These are phyloP conservation scores for Pyrenochaeta sp. DNA, from an alignment of 2,329 filamentous ascomycete species.

Conservation along the genomic window DNA sequence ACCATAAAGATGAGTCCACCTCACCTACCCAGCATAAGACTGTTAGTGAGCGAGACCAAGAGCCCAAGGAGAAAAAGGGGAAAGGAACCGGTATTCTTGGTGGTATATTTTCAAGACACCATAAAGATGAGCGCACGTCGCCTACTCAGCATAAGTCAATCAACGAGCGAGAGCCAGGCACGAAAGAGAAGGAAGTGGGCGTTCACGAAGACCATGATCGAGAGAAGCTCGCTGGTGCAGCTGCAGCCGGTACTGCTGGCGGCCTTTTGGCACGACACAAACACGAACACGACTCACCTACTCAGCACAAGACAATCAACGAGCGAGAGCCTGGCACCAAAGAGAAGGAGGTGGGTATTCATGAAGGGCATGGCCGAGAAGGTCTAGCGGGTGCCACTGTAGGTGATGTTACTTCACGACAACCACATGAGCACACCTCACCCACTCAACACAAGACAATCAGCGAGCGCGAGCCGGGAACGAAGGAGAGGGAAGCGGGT, in stretches of 20 bases:
- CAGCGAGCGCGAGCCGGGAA: constrained; percentile 9
- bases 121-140: constrained; percentile 4
- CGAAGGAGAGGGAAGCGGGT: background rate
- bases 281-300: background rate
- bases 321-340: constrained; percentile 28
- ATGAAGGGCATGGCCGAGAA: constrained; percentile 15
- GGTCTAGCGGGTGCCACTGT: too few species aligned
- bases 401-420: background rate
- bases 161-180: too few species aligned
- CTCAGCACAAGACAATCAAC: constrained; percentile 7
- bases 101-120: background rate
- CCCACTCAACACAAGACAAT: constrained; percentile 3
- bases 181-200: too few species aligned
- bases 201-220: background rate
- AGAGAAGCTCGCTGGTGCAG: background rate
- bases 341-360: constrained; percentile 21
- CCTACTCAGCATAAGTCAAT: background rate
- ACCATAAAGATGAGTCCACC: background rate
- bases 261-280: background rate
- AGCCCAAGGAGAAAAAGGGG: too few species aligned
- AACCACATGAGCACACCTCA: constrained; percentile 1
- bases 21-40: background rate
- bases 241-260: background rate
- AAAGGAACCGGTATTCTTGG: constrained; percentile 14
- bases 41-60: too few species aligned